Conservation (phyloP, 257 asterid genomes). For the Voacanga thouarsii region DNA sequence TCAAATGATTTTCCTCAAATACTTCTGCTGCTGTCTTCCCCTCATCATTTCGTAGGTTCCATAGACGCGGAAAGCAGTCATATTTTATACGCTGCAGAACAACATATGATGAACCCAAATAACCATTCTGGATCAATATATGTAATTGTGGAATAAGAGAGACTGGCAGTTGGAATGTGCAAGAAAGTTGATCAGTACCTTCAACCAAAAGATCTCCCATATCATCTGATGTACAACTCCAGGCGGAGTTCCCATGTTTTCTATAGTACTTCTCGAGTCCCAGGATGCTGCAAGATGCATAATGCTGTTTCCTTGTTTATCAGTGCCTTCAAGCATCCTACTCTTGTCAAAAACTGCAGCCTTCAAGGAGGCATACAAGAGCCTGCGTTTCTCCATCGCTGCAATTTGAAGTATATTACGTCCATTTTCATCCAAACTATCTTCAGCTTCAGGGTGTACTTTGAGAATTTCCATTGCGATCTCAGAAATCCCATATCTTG, state of each 20-base stretch:
- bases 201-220: background rate
- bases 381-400: background rate
- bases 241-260: background rate
- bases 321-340: constrained; percentile 2
- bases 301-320: constrained; percentile 14
- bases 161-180: background rate
- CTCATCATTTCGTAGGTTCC: too few relatives aligned
- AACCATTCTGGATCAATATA: too few relatives aligned
- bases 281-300: constrained; percentile 15
- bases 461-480: background rate
- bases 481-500: background rate
- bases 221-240: background rate
- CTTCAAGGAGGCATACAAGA: constrained; percentile 7
- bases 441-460: background rate
- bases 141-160: too few relatives aligned
- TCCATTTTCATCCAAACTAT: background rate
- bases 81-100: too few relatives aligned
- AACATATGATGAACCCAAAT: too few relatives aligned
- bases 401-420: constrained; percentile 1
- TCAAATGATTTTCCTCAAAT: too few relatives aligned
- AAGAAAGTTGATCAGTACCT: background rate
- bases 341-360: background rate
- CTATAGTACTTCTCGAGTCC: background rate
- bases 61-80: too few relatives aligned
- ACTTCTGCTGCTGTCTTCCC: too few relatives aligned